phyloP scores from a whole-genome alignment of 495 filamentous ascomycete genomes.

The Penicillium turbatum region DNA sequence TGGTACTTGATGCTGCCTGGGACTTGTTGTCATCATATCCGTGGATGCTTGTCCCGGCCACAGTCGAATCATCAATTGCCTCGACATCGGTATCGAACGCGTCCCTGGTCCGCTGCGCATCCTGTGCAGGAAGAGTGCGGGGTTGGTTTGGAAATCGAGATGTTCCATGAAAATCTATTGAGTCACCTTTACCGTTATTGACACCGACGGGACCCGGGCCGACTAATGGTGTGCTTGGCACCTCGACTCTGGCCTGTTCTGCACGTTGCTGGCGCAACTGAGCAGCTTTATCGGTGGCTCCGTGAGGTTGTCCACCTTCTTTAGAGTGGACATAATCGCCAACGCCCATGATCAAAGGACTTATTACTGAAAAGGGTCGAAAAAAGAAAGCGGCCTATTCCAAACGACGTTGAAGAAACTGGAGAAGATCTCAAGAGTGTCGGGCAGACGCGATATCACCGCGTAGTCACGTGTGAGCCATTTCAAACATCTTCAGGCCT shows the following conservation, averaged over 20 bases:
- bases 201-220: slow-evolving; percentile 11
- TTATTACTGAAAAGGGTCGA: not conserved
- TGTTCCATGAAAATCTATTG: slow-evolving; percentile 19
- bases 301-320: slow-evolving; percentile 33
- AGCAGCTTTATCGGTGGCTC: slow-evolving; percentile 21
- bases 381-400: not conserved
- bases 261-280: slow-evolving; percentile 33
- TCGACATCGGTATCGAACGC: slow-evolving; percentile 47
- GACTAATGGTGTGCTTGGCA: slow-evolving; percentile 25
- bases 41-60: slow-evolving; percentile 39
- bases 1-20: slow-evolving; percentile 20
- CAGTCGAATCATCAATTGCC: slow-evolving; percentile 44
- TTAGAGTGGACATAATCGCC: slow-evolving; percentile 45
- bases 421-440: slow-evolving; percentile 4
- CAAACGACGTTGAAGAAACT: not conserved
- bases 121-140: slow-evolving; percentile 16
- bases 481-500: not conserved
- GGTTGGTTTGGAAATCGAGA: slow-evolving; percentile 11
- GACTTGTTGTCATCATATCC: slow-evolving; percentile 34
- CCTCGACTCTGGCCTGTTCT: slow-evolving; percentile 36
- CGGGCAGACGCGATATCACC: slow-evolving; percentile 25
- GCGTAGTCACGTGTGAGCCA: slow-evolving; percentile 39
- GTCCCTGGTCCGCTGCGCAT: slow-evolving; percentile 31
- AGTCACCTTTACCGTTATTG: slow-evolving; percentile 16
- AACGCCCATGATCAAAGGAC: slow-evolving; percentile 35